Conservation (phyloP, 192 early-diverging fungal genomes). For the Coemansia sp. region DNA sequence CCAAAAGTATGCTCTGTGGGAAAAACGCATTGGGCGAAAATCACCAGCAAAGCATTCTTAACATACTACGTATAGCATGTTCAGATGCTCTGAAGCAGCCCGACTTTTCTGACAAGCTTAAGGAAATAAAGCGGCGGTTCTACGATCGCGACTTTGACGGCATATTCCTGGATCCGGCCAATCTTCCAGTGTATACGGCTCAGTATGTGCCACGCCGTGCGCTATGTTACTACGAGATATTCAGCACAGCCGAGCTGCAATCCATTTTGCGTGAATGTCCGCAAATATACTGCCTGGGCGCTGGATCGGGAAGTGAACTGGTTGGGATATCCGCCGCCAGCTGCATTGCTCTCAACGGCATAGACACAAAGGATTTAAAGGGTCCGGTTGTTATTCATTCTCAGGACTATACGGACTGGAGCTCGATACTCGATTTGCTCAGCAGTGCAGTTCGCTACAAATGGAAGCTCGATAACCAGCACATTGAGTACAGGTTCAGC, state of each 20-base stretch:
- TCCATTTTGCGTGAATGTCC: conserved; percentile 53
- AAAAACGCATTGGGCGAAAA: conserved; percentile 18
- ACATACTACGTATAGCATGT: conserved; percentile 66
- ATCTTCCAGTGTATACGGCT: conserved; percentile 82
- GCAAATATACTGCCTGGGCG: conserved; percentile 69
- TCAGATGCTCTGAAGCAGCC: conserved; percentile 57
- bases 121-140: conserved; percentile 82
- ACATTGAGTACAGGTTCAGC: conserved; percentile 61
- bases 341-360: conserved; percentile 12
- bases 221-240: conserved; percentile 81
- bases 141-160: conserved; percentile 76
- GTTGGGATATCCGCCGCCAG: conserved; percentile 75
- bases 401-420: conserved; percentile 71
- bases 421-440: conserved; percentile 54
- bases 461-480: conserved; percentile 48
- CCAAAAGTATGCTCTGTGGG: conserved; percentile 4
- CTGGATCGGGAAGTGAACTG: conserved; percentile 85
- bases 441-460: conserved; percentile 57
- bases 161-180: conserved; percentile 74
- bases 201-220: conserved; percentile 85
- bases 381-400: conserved; percentile 41
- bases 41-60: conserved; percentile 60
- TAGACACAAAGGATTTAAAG: neutral
- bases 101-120: conserved; percentile 64
- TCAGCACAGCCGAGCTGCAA: conserved; percentile 54